phyloP scores from a whole-genome alignment of 768 basidiomycete genomes.

The Tubosaeta sp. region DNA sequence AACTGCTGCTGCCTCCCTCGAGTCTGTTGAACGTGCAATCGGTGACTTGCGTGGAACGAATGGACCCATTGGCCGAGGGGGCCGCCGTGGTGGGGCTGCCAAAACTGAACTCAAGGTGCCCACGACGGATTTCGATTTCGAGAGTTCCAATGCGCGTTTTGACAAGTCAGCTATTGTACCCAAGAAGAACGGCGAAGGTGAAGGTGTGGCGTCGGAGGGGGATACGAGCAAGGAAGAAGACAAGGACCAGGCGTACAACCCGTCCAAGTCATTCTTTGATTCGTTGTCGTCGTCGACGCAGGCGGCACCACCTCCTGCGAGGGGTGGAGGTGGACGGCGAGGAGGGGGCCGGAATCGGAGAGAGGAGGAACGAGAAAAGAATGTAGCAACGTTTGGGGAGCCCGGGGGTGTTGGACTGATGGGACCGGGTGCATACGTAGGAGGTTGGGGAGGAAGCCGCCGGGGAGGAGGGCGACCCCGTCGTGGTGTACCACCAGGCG shows the following conservation, averaged over 20 bases:
- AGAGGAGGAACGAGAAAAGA: conserved; percentile 81
- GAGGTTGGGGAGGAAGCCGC: conserved; percentile 69
- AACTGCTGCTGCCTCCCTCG: conserved; percentile 69
- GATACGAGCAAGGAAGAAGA: conserved; percentile 34
- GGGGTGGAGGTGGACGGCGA: conserved; percentile 40
- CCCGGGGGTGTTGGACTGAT: conserved; percentile 74
- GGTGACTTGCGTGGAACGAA: conserved; percentile 44
- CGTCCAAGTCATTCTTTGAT: conserved; percentile 79
- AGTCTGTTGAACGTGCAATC: conserved; percentile 61
- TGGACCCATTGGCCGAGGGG: conserved; percentile 36
- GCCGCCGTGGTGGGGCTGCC: conserved; percentile 30
- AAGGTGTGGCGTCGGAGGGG: conserved; percentile 27
- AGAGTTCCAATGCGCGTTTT: conserved; percentile 71
- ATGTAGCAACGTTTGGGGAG: conserved; percentile 85
- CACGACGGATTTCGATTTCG: conserved; percentile 77
- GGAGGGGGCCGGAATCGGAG: conserved; percentile 62
- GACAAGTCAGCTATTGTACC: conserved; percentile 62
- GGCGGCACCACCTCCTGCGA: conserved; percentile 24
- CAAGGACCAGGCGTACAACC: conserved; percentile 62
- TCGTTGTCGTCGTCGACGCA: conserved; percentile 51
- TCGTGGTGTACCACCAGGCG: conserved; percentile 20
- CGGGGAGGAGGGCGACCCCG: conserved; percentile 43
- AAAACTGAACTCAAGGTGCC: conserved; percentile 56
- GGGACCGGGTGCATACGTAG: conserved; percentile 77
- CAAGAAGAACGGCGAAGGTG: conserved; percentile 32